Evolutionary conservation across 371 early-diverging fungal species (phyloP), one percentile per base, ranked within the genome.

Genomic region (Capillidium heterosporum): DNA sequence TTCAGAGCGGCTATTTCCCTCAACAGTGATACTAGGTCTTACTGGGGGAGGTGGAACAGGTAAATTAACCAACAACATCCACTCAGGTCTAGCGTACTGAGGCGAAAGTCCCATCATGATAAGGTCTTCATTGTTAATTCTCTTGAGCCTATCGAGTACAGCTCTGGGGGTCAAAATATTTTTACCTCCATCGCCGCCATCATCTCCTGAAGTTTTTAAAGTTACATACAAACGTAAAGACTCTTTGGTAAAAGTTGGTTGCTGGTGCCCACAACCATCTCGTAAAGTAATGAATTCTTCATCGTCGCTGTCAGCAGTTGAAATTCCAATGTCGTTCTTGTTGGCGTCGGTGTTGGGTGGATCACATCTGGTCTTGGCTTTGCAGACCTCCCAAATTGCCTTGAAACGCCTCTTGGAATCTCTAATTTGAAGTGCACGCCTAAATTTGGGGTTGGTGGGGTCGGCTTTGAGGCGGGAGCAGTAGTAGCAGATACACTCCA

Each of bases 1-100:
- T 75, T 99, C 97, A 61, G 85, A 81, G 48, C 89, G 73, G 57
- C 90, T 81, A 1, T 84, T 79, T 49, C 96, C 98, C 49, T 96
- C 96, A 85, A 95, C 85, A 60, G 82, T 80, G 68, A 99, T 92
- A 61, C 95, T 90, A n/a, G 99, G 99, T 42, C 99, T 86, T 17
- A 99, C 99, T 35, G 93, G 80, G 63, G 97, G 95, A 7, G 99
- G 99, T 26, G 99, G 95, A 2, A 98, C 98, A 8, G 98, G 91
- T 52, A 99, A 72, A 2, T 88, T 85, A 2, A 90, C 87, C 46
- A 97, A 75, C 57, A 95, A 76, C 92, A 99, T 92, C 96, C 98
- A 97, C 66, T 99, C 99, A 5, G 99, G 99, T 27, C 98, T 81
- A 28, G 97, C 90, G 68, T 74, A 97, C 60, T 91, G 82, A 35